phyloP scores from a whole-genome alignment of 2,329 filamentous ascomycete species.

The Sphaerulina musiva region DNA sequence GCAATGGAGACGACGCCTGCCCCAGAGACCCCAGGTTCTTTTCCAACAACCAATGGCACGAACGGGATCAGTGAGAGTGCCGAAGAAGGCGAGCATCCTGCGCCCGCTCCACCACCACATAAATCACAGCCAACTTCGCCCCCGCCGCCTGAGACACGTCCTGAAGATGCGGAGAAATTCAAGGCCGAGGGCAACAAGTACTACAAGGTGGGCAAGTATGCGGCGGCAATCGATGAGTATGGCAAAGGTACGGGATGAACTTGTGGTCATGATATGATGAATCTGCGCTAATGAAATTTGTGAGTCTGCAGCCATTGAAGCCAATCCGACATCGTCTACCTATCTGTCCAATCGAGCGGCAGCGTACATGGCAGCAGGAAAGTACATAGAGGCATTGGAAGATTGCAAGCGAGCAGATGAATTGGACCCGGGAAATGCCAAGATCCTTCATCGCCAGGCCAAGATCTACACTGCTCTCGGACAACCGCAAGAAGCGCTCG shows the following conservation, averaged over 20 bases:
- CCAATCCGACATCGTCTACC: conserved; percentile 76
- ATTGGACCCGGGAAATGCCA: conserved; percentile 76
- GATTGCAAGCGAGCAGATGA: conserved; percentile 79
- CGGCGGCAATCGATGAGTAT: conserved; percentile 83
- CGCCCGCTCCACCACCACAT: conserved; percentile 67
- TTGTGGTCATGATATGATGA: neutral
- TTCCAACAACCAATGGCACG: conserved; percentile 42
- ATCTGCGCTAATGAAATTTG: conserved; percentile 21
- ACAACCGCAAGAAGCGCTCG: conserved; percentile 76
- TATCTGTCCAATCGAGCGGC: conserved; percentile 94
- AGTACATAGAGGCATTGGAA: conserved; percentile 72
- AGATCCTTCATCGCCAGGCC: conserved; percentile 80
- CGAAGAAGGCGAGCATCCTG: conserved; percentile 38
- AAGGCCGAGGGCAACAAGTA: conserved; percentile 93
- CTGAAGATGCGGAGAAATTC: conserved; percentile 80
- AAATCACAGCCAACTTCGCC: conserved; percentile 48
- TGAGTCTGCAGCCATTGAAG: conserved; percentile 65
- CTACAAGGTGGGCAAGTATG: conserved; percentile 91
- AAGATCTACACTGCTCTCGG: conserved; percentile 85
- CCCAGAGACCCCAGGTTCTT: conserved; percentile 35
- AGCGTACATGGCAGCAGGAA: conserved; percentile 81
- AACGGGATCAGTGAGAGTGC: conserved; percentile 40
- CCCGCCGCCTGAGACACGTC: conserved; percentile 34
- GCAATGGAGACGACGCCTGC: conserved; percentile 33
- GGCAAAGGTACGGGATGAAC: conserved; percentile 65